phyloP scores from a whole-genome alignment of 805 yeast species.

The Candida multigemmis region DNA sequence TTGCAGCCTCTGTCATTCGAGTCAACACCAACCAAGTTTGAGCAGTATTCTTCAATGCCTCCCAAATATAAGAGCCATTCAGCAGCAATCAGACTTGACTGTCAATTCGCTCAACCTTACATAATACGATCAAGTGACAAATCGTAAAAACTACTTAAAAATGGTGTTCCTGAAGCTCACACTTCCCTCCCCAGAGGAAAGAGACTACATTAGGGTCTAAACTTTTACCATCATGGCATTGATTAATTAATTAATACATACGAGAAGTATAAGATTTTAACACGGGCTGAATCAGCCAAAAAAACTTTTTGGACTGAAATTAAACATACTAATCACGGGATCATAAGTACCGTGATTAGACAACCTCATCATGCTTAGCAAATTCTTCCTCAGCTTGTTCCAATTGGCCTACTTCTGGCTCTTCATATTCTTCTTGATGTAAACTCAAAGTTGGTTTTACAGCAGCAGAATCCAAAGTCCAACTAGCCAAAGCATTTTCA shows the following conservation, averaged over 20 bases:
- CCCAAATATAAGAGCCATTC: too few relatives aligned
- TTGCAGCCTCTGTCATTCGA: too few relatives aligned
- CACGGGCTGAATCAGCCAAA: background rate
- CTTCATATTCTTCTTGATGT: conserved; percentile 49
- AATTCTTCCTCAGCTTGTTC: conserved; percentile 37
- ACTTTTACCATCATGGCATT: too few relatives aligned
- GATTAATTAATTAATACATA: background rate
- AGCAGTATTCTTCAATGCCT: too few relatives aligned
- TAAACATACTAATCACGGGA: conserved; percentile 1
- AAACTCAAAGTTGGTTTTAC: conserved; percentile 89
- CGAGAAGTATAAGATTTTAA: background rate
- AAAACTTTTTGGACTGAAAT: conserved; percentile 2
- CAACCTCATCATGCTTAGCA: conserved; percentile 29
- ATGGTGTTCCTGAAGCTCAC: too few relatives aligned
- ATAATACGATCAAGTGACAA: too few relatives aligned
- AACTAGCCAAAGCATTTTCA: conserved; percentile 87
- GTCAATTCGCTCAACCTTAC: too few relatives aligned
- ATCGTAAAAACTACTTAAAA: too few relatives aligned
- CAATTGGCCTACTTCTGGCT: conserved; percentile 41
- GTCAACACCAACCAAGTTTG: too few relatives aligned
- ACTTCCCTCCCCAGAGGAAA: too few relatives aligned
- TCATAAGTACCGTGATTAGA: background rate
- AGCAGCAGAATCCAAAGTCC: conserved; percentile 95
- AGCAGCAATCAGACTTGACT: too few relatives aligned
- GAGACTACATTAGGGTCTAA: too few relatives aligned